These are phyloP conservation scores for Blastocystis sp. DNA, from an alignment of 352 stramenopile species.

Conservation along the genomic window DNA sequence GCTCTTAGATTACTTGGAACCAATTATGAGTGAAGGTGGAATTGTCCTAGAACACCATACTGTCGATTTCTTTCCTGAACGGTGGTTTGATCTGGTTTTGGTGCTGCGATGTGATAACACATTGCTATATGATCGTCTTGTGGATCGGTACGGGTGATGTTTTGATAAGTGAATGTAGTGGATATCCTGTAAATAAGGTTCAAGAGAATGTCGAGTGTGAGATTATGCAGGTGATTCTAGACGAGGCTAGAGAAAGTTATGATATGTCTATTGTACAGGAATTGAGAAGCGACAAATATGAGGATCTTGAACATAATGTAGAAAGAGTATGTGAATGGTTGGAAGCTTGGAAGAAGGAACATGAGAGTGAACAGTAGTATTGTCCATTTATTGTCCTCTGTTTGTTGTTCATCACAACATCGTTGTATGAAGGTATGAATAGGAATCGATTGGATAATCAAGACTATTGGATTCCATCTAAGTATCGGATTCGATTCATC, in stretches of 20 bases:
- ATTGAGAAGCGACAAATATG: constrained; percentile 85
- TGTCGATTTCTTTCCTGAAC: constrained; percentile 84
- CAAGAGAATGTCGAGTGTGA: constrained; percentile 82
- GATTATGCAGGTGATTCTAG: constrained; percentile 80
- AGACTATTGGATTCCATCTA: background rate
- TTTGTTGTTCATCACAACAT: constrained; percentile 16
- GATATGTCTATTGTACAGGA: constrained; percentile 89
- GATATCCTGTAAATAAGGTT: constrained; percentile 82
- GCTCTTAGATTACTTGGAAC: constrained; percentile 81
- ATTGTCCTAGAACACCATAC: constrained; percentile 83
- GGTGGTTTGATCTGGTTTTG: constrained; percentile 83
- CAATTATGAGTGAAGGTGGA: constrained; percentile 79
- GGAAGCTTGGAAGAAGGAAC: constrained; percentile 82
- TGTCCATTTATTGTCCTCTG: constrained; percentile 46
- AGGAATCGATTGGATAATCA: background rate
- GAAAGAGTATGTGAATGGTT: constrained; percentile 85
- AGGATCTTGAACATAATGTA: constrained; percentile 92
- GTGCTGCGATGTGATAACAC: constrained; percentile 83
- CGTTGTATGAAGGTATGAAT: constrained; percentile 22
- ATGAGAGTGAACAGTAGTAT: constrained; percentile 68
- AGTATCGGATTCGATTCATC: background rate
- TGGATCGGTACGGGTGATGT: constrained; percentile 72
- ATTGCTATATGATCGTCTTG: constrained; percentile 81
- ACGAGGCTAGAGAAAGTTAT: constrained; percentile 91
- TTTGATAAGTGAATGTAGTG: constrained; percentile 63